These are phyloP conservation scores for Tricholoma matsutake DNA, from an alignment of 768 basidiomycete genomes.

Conservation along the genomic window DNA sequence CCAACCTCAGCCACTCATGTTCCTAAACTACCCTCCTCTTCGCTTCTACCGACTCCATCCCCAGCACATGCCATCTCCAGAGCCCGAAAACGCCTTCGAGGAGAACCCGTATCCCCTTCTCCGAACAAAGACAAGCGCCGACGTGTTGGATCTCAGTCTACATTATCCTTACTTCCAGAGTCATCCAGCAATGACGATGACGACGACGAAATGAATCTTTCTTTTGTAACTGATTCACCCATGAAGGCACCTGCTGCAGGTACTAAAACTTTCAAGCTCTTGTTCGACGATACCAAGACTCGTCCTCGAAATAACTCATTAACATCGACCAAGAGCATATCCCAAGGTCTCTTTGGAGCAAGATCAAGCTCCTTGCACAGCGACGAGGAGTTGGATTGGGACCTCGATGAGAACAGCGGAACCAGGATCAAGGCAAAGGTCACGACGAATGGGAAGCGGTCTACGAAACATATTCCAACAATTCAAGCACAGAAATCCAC, in stretches of 20 bases:
- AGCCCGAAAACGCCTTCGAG: slow-evolving; percentile 77
- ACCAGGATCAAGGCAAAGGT: neutral
- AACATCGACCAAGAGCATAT: slow-evolving; percentile 10
- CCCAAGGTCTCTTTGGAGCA: slow-evolving; percentile 13
- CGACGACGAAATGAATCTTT: slow-evolving; percentile 35
- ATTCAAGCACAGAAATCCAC: neutral
- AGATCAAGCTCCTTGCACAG: neutral
- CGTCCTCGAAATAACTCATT: slow-evolving; percentile 5
- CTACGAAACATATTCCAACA: neutral
- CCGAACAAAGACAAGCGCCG: slow-evolving; percentile 74
- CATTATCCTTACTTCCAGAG: slow-evolving; percentile 31
- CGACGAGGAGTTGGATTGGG: slow-evolving; percentile 13
- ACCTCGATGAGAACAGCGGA: neutral
- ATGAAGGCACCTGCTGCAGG: slow-evolving; percentile 55
- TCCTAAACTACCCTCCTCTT: slow-evolving; percentile 15
- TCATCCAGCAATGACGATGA: slow-evolving; percentile 33
- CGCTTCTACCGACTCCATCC: slow-evolving; percentile 20
- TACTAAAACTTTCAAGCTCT: slow-evolving; percentile 54
- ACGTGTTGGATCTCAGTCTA: slow-evolving; percentile 45
- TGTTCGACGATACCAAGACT: slow-evolving; percentile 52
- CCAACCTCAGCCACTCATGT: slow-evolving; percentile 36
- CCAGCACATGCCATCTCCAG: slow-evolving; percentile 51
- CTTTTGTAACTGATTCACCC: slow-evolving; percentile 71
- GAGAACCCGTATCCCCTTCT: slow-evolving; percentile 81
- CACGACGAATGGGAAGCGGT: neutral